These are phyloP conservation scores for Xerocomus alliaceus DNA, from an alignment of 1,284 basidiomycete genomes.

Conservation along the genomic window DNA sequence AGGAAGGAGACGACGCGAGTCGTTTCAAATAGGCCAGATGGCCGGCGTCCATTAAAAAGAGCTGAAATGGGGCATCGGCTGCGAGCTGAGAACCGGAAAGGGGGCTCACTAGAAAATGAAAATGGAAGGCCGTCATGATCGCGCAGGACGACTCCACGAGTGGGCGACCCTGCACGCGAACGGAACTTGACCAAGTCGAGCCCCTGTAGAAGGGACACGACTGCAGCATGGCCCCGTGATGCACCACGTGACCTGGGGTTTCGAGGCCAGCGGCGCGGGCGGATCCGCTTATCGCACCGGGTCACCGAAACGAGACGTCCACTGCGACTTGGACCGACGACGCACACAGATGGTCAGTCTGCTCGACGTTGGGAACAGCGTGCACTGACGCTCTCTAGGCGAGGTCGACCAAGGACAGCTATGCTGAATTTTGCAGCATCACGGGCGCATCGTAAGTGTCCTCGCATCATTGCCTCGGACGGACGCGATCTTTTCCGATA, in stretches of 20 bases:
- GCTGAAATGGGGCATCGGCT: slow-evolving; percentile 24
- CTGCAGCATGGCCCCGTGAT: slow-evolving; percentile 2
- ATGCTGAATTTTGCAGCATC: slow-evolving; percentile 63
- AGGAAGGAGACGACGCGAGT: background rate
- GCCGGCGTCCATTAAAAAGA: slow-evolving; percentile 17
- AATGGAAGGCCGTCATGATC: slow-evolving; percentile 32
- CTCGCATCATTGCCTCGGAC: slow-evolving; percentile 36
- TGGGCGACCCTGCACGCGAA: slow-evolving; percentile 19
- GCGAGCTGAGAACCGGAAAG: slow-evolving; percentile 20
- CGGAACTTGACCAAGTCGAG: slow-evolving; percentile 30
- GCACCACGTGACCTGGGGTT: slow-evolving; percentile 28
- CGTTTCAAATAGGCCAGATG: slow-evolving; percentile 8
- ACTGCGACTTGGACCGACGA: background rate
- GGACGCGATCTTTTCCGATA: slow-evolving; percentile 14
- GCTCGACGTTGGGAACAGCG: background rate
- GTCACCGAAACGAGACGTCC: background rate
- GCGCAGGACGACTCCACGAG: slow-evolving; percentile 11
- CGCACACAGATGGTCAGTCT: slow-evolving; percentile 18
- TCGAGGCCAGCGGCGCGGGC: slow-evolving; percentile 21
- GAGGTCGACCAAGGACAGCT: slow-evolving; percentile 26
- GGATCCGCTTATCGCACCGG: slow-evolving; percentile 19
- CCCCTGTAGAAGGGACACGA: no score
- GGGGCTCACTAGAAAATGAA: slow-evolving; percentile 27
- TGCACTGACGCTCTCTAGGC: slow-evolving; percentile 16
- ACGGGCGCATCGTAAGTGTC: slow-evolving; percentile 72